Evolutionary conservation across 1,284 basidiomycete genomes (phyloP).

Genomic region (Trichosporon inkin): DNA sequence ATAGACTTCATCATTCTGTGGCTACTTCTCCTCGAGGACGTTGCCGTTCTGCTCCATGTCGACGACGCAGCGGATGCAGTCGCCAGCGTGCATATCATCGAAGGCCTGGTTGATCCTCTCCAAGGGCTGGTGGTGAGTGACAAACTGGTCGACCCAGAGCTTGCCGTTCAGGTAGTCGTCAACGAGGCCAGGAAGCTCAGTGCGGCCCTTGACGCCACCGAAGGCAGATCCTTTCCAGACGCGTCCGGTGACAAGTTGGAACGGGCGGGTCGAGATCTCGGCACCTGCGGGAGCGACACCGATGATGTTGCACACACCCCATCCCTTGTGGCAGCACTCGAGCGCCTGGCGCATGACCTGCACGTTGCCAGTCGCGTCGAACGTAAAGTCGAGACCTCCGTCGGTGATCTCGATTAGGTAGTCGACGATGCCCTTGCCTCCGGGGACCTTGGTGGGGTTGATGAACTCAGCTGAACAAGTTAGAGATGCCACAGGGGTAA

Average conservation of each 20-base stretch:
- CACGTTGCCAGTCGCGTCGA: conserved; percentile 93
- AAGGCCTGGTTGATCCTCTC: conserved; percentile 83
- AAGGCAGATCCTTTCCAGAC: conserved; percentile 95
- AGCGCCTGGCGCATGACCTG: conserved; percentile 92
- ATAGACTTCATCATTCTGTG: too few relatives aligned
- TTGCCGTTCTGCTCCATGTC: conserved; percentile 44
- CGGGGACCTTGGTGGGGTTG: conserved; percentile 72
- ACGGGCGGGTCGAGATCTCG: conserved; percentile 95
- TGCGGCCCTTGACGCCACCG: conserved; percentile 95
- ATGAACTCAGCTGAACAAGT: conserved; percentile 67
- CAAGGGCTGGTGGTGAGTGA: conserved; percentile 72
- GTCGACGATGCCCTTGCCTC: conserved; percentile 80
- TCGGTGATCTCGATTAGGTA: conserved; percentile 89
- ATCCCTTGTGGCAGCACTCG: conserved; percentile 98
- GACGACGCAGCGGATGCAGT: conserved; percentile 86
- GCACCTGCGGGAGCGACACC: conserved; percentile 95
- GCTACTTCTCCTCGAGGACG: conserved; percentile 8
- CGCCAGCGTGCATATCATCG: conserved; percentile 88
- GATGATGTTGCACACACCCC: conserved; percentile 93
- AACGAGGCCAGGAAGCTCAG: conserved; percentile 85
- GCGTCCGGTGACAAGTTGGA: conserved; percentile 74
- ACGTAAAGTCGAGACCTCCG: conserved; percentile 95
- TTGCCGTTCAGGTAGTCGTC: conserved; percentile 54
- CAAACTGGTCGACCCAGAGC: conserved; percentile 73
- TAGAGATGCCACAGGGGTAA: background rate